Evolutionary conservation across 495 filamentous ascomycete species (phyloP), one percentile per base, ranked within the genome.

Genomic region (Talaromyces thailandensis): DNA sequence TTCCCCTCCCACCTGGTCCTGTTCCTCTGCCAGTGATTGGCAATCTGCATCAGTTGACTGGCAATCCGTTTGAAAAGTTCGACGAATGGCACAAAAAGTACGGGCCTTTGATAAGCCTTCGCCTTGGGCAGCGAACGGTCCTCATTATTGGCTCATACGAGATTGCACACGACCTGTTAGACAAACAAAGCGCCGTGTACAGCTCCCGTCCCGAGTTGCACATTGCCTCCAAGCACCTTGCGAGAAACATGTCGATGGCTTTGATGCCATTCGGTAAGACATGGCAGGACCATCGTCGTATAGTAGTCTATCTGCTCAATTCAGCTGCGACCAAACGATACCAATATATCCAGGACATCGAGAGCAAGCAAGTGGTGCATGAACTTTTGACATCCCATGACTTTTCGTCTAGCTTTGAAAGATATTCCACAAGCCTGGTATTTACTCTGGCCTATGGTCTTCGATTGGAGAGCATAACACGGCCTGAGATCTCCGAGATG

Each of bases 81-180:
- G 74, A 82, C 45, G 80, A 84, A 64, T 89, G 86, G 86, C 77
- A 77, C 48, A 76, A 83, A 52, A 69, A 79, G 62, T 88, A 86
- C 65, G 86, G 86, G 0, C 82, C 84, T 3, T 82, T 89, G 45
- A 88, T 85, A 67, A 76, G 84, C 63, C 75, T 82, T 18, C 73
- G 83, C 55, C 77, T 86, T 12, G 84, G 82, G 32, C 83, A 83
- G 12, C 75, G 73, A 50, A 76, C 76, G 18, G 76, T 85, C 56
- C 82, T 88, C 43, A 82, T 86, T 70, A 81, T 89, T 31, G 83
- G 82, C 0, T 80, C 78, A 7, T 82, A 85, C 31, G 68, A 79
- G 25, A 73, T 85, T 5, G 82, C 85, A 16, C 71, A 80, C 23
- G 84, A 88, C 23, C 71, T 90, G 0, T 74, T 90, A 3, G 79